Percentiles rank a stretch among this genome's conserved stretches.
Evolutionary conservation across 148 eudicot genomes (phyloP).

Genomic region (Beta vulgaris): DNA sequence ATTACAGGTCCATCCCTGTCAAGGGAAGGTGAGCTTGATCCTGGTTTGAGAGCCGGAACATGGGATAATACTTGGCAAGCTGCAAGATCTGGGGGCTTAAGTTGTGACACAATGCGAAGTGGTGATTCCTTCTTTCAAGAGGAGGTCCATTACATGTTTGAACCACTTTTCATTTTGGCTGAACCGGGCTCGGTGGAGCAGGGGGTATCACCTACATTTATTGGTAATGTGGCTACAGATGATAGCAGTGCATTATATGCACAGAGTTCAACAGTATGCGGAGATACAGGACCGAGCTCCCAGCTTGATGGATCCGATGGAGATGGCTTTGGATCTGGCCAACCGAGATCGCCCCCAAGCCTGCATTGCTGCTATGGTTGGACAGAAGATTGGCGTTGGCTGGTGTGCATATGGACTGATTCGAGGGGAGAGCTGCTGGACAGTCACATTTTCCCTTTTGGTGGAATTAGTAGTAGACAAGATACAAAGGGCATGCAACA

Average conservation of each 20-base stretch:
- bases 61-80: constrained; percentile 95
- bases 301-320: constrained; percentile 68
- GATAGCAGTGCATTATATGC: constrained; percentile 53
- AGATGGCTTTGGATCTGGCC: constrained; percentile 55
- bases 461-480: constrained; percentile 96
- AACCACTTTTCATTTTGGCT: constrained; percentile 91
- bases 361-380: constrained; percentile 98
- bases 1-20: constrained; percentile 52
- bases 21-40: constrained; percentile 76
- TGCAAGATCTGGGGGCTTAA: constrained; percentile 65
- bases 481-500: constrained; percentile 96
- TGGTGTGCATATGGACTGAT: constrained; percentile 95
- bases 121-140: constrained; percentile 61
- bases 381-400: constrained; percentile 99
- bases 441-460: constrained; percentile 87
- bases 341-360: constrained; percentile 62
- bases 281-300: constrained; percentile 57
- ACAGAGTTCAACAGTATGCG: constrained; percentile 50
- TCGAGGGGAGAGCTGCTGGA: constrained; percentile 96
- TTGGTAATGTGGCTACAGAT: constrained; percentile 51
- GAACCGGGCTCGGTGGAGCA: constrained; percentile 91
- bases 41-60: constrained; percentile 58
- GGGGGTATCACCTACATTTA: constrained; percentile 53
- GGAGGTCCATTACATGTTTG: constrained; percentile 76
- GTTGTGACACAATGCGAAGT: constrained; percentile 59